phyloP scores from a whole-genome alignment of 2,329 filamentous ascomycete genomes.

The Microthyrium microscopicum region DNA sequence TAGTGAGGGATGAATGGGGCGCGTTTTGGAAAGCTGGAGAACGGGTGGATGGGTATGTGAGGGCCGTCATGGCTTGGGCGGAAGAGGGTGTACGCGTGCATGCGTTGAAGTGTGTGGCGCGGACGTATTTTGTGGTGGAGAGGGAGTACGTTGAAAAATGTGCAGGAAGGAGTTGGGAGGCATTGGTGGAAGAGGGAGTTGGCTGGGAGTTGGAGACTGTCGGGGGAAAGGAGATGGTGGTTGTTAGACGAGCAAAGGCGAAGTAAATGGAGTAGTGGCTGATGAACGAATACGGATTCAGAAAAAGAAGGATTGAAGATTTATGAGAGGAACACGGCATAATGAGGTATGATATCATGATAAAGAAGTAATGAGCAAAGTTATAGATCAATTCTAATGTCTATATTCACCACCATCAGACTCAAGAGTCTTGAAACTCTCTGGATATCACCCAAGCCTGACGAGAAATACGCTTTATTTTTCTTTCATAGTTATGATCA shows the following conservation, averaged over 20 bases:
- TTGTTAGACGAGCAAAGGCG: slow-evolving; percentile 50
- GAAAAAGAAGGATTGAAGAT: background rate
- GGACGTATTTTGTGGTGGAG: slow-evolving; percentile 62
- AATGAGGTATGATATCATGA: too few relatives aligned
- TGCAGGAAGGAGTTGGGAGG: slow-evolving; percentile 53
- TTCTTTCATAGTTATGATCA: too few relatives aligned
- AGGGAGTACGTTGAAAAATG: slow-evolving; percentile 51
- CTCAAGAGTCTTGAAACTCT: too few relatives aligned
- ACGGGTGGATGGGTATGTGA: slow-evolving; percentile 64
- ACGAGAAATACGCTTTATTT: too few relatives aligned
- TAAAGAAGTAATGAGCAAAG: too few relatives aligned
- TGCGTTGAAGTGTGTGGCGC: slow-evolving; percentile 72
- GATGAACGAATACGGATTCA: background rate
- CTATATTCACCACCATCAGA: too few relatives aligned
- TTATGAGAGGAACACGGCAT: background rate
- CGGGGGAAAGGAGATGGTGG: slow-evolving; percentile 53
- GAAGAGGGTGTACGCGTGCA: slow-evolving; percentile 57
- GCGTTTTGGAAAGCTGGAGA: slow-evolving; percentile 55
- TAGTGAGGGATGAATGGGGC: slow-evolving; percentile 72
- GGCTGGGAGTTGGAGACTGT: slow-evolving; percentile 62
- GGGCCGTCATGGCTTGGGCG: slow-evolving; percentile 66
- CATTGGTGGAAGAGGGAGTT: slow-evolving; percentile 53
- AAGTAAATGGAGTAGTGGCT: slow-evolving; percentile 16
- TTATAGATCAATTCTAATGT: too few relatives aligned
- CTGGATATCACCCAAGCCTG: too few relatives aligned